Evolutionary conservation across 75 land plant genomes (phyloP), one percentile per base, ranked within the genome.

Genomic region (Picea sitchensis): DNA sequence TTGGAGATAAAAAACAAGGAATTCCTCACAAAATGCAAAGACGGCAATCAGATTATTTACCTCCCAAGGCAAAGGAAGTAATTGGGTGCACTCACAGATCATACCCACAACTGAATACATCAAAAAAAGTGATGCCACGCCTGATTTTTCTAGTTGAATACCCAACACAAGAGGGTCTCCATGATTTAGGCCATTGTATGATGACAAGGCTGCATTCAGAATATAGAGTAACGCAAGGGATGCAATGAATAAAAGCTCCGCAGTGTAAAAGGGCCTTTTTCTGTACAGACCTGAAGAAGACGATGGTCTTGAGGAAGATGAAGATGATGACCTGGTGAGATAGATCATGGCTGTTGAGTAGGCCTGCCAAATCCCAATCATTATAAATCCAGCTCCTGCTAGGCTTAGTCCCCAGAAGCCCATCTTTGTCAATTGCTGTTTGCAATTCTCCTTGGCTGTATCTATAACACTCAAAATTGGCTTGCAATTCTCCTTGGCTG

Each of bases 11-110:
- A 88, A 91, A 62, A 93, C 64, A 62, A 91, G 65, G 73, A 97
- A 88, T 78, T 97, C 95, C 58, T 87, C 88, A 3, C 65, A 83
- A 61, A 89, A 94, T 5, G 88, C 92, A 68, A 88, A 88, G n/a
- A 91, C 73, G 41, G 77, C 83, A 54, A 75, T 58, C 60, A 75
- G 51, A 57, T 75, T 26, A 75, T 23, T 14, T 32, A 54, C 36
- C 36, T 75, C 59, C 58, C 59, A 54, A 14, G 76, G 76, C 76
- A 75, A 58, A 54, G 76, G 76, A 75, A 75, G 76, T 15, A 75
- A 56, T 6, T 58, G 58, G 17, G 76, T 75, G 8, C 17, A 56
- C 36, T 75, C 76, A 15, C 34, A 26, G 12, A 57, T 31, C n/a
- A 75, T 75, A 56, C 60, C 56, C 31, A 58, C 76, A 54, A 75